phyloP scores from a whole-genome alignment of 108 stramenopile species.

The Pseudonitzschia pungens region DNA sequence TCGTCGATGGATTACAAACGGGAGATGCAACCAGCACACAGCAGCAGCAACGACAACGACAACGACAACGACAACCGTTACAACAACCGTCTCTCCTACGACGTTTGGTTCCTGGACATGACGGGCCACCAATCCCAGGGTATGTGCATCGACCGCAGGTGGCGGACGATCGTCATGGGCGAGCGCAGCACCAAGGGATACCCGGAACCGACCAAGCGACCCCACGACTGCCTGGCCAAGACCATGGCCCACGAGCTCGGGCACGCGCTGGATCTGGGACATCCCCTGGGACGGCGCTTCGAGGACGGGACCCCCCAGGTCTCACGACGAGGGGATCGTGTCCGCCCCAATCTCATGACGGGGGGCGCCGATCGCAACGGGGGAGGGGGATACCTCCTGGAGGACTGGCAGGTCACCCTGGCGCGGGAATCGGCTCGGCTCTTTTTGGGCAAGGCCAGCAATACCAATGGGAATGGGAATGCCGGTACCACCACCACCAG shows the following conservation, averaged over 20 bases:
- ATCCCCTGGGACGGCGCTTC: background rate
- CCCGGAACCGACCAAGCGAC: background rate
- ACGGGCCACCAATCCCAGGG: slow-evolving; percentile 5
- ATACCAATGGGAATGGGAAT: too few species aligned
- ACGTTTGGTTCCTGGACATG: background rate
- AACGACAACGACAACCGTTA: background rate
- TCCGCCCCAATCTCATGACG: background rate
- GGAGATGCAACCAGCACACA: background rate
- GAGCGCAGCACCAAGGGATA: slow-evolving; percentile 9
- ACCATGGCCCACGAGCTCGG: slow-evolving; percentile 2
- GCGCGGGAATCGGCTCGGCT: background rate
- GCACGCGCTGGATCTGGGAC: background rate
- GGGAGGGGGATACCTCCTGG: background rate
- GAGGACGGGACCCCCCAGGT: background rate
- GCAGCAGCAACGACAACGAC: background rate
- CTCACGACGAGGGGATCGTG: background rate
- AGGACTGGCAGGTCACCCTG: background rate
- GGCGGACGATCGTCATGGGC: background rate
- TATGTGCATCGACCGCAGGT: background rate
- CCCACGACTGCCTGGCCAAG: slow-evolving; percentile 2
- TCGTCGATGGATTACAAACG: slow-evolving; percentile 6
- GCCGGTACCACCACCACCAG: background rate
- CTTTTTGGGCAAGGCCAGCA: background rate
- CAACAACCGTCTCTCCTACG: background rate
- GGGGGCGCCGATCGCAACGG: background rate